Percentiles rank a stretch among this genome's conserved stretches.
Evolutionary conservation across 2,329 filamentous ascomycete species (phyloP).

Genomic region (Microsporum audouinii): DNA sequence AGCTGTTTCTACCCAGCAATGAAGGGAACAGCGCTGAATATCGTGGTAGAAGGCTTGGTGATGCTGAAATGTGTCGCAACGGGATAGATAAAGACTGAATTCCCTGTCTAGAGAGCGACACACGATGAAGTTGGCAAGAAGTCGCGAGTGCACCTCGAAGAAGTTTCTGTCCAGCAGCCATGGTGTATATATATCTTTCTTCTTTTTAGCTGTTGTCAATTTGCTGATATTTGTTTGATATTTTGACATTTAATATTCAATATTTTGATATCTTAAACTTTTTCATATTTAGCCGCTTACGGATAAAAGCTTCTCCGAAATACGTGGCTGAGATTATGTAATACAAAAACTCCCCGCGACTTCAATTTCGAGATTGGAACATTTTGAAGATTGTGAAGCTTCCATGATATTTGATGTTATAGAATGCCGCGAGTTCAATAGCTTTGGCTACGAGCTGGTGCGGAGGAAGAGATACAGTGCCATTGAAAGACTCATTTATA

Average conservation of each 20-base stretch:
- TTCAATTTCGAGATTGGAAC: not conserved
- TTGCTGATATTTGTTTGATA: not conserved
- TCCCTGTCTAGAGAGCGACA: not conserved
- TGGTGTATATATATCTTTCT: not conserved
- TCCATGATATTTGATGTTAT: no score
- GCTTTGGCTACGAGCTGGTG: not conserved
- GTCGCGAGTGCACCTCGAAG: slow-evolving; percentile 5
- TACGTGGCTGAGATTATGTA: not conserved
- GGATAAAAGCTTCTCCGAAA: not conserved
- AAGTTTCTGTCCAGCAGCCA: slow-evolving; percentile 9
- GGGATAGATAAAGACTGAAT: not conserved
- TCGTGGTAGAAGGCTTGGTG: not conserved
- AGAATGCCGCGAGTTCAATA: no score
- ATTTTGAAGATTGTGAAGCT: no score
- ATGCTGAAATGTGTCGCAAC: not conserved
- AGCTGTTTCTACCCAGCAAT: slow-evolving; percentile 18
- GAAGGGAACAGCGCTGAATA: slow-evolving; percentile 9
- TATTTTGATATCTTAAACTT: not conserved
- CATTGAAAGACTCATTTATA: not conserved
- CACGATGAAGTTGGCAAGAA: not conserved
- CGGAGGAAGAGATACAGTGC: not conserved
- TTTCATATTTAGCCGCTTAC: not conserved
- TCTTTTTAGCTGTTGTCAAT: not conserved
- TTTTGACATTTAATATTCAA: not conserved
- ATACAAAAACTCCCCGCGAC: not conserved